A percentile compares a stretch with the other conserved stretches of the same genome.
These are phyloP conservation scores for Tulasnella sp. DNA, from an alignment of 768 basidiomycete genomes.

Conservation along the genomic window DNA sequence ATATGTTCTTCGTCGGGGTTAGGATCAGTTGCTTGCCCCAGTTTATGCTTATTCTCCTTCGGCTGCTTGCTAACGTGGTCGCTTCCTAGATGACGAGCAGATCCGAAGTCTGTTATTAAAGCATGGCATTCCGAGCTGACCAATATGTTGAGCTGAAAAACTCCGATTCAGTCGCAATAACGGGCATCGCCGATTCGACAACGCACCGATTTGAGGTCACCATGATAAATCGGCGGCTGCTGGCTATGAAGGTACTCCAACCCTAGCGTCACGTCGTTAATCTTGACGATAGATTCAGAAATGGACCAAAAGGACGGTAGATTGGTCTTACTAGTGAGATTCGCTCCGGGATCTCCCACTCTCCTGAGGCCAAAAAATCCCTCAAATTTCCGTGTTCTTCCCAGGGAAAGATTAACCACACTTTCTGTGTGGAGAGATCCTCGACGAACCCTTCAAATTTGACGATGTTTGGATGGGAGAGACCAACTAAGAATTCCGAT, in stretches of 20 bases:
- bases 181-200: neutral
- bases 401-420: neutral
- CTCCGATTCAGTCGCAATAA: neutral
- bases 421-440: neutral
- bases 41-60: neutral
- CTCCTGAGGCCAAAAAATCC: neutral
- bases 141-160: neutral
- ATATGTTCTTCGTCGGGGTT: neutral
- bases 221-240: neutral
- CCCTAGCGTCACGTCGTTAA: neutral
- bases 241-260: neutral
- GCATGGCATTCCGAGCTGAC: neutral
- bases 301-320: neutral
- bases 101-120: neutral
- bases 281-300: neutral
- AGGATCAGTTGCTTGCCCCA: neutral
- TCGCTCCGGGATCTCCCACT: neutral
- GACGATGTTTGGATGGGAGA: neutral
- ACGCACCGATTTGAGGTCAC: neutral
- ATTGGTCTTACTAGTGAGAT: neutral
- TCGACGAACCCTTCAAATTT: neutral
- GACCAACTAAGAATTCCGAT: neutral
- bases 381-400: neutral
- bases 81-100: neutral
- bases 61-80: neutral